Conservation (phyloP, 1,284 basidiomycete species). For the Apiotrichum laibachii region DNA sequence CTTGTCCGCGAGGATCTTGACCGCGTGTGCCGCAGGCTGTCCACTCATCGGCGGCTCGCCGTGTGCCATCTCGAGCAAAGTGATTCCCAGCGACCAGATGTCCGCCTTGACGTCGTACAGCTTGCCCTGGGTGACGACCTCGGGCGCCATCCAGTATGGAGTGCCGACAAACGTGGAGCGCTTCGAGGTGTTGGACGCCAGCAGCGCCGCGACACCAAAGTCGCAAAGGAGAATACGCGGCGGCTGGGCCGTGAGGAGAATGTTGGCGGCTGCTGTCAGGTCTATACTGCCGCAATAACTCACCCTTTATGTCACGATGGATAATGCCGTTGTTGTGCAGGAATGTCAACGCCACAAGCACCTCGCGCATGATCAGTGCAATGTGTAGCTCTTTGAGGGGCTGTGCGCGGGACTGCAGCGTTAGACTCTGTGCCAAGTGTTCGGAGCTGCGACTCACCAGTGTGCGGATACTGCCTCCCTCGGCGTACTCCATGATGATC, state of each 20-base stretch:
- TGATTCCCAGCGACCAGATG: slow-evolving; percentile 94
- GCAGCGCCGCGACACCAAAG: slow-evolving; percentile 92
- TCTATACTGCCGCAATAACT: slow-evolving; percentile 7
- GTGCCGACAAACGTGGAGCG: slow-evolving; percentile 93
- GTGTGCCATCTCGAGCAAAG: slow-evolving; percentile 85
- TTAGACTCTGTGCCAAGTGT: not conserved
- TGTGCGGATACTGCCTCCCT: slow-evolving; percentile 90
- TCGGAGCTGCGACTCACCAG: slow-evolving; percentile 55
- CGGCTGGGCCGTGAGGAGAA: slow-evolving; percentile 74
- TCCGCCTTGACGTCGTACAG: slow-evolving; percentile 95
- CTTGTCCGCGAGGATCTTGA: slow-evolving; percentile 80
- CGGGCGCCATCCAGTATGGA: slow-evolving; percentile 98
- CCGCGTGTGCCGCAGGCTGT: slow-evolving; percentile 78
- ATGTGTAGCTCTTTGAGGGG: slow-evolving; percentile 86
- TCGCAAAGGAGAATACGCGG: slow-evolving; percentile 92
- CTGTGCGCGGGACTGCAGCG: slow-evolving; percentile 71
- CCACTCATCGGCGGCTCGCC: slow-evolving; percentile 64
- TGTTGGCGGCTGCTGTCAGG: slow-evolving; percentile 69
- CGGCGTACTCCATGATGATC: slow-evolving; percentile 98
- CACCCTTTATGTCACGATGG: slow-evolving; percentile 86
- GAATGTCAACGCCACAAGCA: slow-evolving; percentile 78
- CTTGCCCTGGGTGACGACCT: slow-evolving; percentile 83
- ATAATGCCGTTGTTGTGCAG: slow-evolving; percentile 93
- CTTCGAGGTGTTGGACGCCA: slow-evolving; percentile 81
- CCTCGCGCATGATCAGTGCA: slow-evolving; percentile 83